Evolutionary conservation across 78 protist genomes (phyloP).

Genomic region (Mantamonas sphyraenae): DNA sequence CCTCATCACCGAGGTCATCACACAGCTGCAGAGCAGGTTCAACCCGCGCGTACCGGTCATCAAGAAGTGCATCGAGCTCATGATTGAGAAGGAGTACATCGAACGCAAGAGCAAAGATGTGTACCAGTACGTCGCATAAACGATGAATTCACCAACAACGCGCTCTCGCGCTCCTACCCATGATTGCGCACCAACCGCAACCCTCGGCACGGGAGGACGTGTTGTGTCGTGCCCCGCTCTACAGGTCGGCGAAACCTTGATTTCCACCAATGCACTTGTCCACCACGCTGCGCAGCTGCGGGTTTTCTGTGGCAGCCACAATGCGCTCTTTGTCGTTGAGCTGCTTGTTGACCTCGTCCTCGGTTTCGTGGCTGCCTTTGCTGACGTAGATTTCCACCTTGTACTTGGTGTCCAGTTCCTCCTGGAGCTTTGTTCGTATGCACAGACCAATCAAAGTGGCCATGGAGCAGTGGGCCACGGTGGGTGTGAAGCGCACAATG

Average conservation of each 20-base stretch:
- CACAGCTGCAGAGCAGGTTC: constrained; percentile 32
- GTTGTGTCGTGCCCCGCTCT: too few species aligned
- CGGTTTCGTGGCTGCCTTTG: too few species aligned
- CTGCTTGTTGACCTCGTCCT: constrained; percentile 89
- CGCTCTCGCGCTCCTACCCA: too few species aligned
- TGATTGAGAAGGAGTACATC: constrained; percentile 73
- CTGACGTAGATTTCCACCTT: too few species aligned
- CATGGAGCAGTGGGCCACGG: constrained; percentile 86
- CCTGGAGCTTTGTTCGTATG: constrained; percentile 68
- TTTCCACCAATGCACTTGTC: too few species aligned
- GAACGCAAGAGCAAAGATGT: too few species aligned
- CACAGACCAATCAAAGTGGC: constrained; percentile 86
- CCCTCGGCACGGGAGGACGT: too few species aligned
- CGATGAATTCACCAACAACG: too few species aligned
- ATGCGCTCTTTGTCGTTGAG: constrained; percentile 86
- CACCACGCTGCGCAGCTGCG: constrained; percentile 33
- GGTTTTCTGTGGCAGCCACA: constrained; percentile 75
- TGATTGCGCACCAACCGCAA: too few species aligned
- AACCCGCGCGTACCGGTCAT: constrained; percentile 58
- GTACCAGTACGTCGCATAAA: too few species aligned
- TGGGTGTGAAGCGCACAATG: constrained; percentile 66
- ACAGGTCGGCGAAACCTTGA: too few species aligned
- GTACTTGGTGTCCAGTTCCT: too few species aligned
- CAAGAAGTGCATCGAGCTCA: constrained; percentile 72
- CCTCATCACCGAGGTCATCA: constrained; percentile 3